Evolutionary conservation across 495 filamentous ascomycete species (phyloP), one percentile per base, ranked within the genome.

Genomic region (Evansstolkia leycettana): DNA sequence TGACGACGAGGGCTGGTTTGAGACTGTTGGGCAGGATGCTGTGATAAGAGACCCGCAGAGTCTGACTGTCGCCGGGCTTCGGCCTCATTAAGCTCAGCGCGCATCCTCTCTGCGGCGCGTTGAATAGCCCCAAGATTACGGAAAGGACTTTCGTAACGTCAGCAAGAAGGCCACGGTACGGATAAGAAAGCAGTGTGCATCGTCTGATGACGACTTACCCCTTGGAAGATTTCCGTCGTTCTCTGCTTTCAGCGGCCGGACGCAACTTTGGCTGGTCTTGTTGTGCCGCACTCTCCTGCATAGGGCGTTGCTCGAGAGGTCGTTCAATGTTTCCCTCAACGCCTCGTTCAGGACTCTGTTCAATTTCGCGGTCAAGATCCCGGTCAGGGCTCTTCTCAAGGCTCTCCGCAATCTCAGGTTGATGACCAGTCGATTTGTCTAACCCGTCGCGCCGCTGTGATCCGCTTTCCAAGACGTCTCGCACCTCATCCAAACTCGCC

Each of bases 401-500:
- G n/a, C n/a, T n/a, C n/a, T n/a, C n/a, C n/a, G n/a, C n/a, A n/a
- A n/a, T n/a, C n/a, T n/a, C n/a, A n/a, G n/a, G n/a, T n/a, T n/a
- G n/a, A n/a, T n/a, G n/a, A n/a, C n/a, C n/a, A n/a, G n/a, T n/a
- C n/a, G n/a, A n/a, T n/a, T n/a, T n/a, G n/a, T n/a, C n/a, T n/a
- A n/a, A n/a, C n/a, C n/a, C n/a, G n/a, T n/a, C n/a, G n/a, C n/a
- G n/a, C n/a, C n/a, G n/a, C n/a, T n/a, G n/a, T n/a, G n/a, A n/a
- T n/a, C n/a, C n/a, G n/a, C n/a, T 39, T 13, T 39, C 36, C 2
- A 55, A 20, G 7, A 33, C 7, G 3, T 51, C 42, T 11, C 33
- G 42, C 1, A 62, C 36, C 17, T 51, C 44, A 19, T 52, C 42
- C 7, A 46, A 31, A 18, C 34, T 41, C 15, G 43, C 43, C 17